Evolutionary conservation across 106 monocot genomes (phyloP).

Genomic region (Phalaenopsis equestris): DNA sequence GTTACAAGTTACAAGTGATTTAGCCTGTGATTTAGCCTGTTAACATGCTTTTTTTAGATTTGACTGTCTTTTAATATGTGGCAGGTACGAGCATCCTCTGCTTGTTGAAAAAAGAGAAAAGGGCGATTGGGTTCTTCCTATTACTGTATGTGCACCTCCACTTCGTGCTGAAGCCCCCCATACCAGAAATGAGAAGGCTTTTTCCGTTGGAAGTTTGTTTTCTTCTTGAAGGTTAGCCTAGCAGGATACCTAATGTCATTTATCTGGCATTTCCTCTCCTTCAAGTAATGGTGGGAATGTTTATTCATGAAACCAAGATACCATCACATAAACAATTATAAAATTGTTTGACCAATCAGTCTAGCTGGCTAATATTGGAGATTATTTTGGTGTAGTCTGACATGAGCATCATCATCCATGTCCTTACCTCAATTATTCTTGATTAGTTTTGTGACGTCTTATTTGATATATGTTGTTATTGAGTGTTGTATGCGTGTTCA

Average conservation of each 20-base stretch:
- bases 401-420: too few relatives aligned
- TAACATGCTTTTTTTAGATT: not conserved
- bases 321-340: too few relatives aligned
- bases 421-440: too few relatives aligned
- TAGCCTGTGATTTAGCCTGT: not conserved
- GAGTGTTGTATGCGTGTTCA: too few relatives aligned
- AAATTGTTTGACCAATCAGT: too few relatives aligned
- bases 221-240: constrained; percentile 37
- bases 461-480: too few relatives aligned
- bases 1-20: not conserved
- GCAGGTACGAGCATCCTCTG: constrained; percentile 93
- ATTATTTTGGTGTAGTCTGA: too few relatives aligned
- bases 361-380: too few relatives aligned
- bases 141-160: constrained; percentile 79
- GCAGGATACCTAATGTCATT: not conserved
- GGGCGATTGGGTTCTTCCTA: constrained; percentile 95
- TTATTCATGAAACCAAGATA: too few relatives aligned
- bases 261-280: not conserved
- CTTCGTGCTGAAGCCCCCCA: constrained; percentile 36
- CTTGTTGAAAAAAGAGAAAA: constrained; percentile 78
- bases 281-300: not conserved
- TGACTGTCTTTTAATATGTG: not conserved
- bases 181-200: constrained; percentile 47
- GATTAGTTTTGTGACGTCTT: too few relatives aligned
- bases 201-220: constrained; percentile 42